Base-by-base conservation (phyloP, 2,329 filamentous ascomycete genomes). In the Ascochyta viciae-villosae region DNA sequence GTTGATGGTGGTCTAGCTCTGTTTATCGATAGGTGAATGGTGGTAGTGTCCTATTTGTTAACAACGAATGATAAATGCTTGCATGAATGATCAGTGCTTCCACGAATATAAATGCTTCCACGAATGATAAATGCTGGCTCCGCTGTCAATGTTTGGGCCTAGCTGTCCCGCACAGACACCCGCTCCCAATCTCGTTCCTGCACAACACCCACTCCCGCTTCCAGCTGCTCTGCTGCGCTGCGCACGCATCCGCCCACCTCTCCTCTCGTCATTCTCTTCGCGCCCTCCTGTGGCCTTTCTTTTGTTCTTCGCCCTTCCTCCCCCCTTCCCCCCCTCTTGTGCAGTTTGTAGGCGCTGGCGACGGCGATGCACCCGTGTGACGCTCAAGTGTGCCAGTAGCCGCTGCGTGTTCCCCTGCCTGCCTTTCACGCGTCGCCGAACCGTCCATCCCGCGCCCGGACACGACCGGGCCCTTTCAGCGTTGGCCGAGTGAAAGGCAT, bases 101-200 rank as follows among this genome's bases (percentile, higher is more conserved):
- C 19, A 19, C 19, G 19, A 19, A 19, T 19, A 19, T 19, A 19
- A 19, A 19, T 19, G 19, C 19, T 19, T 19, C 2, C 19, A 19
- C 19, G 19, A 19, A 19, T 19, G 19, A 19, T 19, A 19, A 19
- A 19, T 19, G 19, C 19, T 26, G 24, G 24, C 24, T 26, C 46
- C 53, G 35, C 54, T 61, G 57, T 64, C 61, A 59, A 57, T 67
- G 65, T 61, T 62, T 58, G 56, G 55, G 34, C 41, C 27, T 52
- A 49, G 54, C 27, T 6, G 33, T 16, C 35, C 27, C 42, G 58
- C 56, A 59, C 50, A 31, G 54, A 58, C 54, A 50, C 45, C 58
- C 24, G 4, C 29, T 31, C 39, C 48, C 34, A 52, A 61, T 61
- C 63, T 66, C 51, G 50, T 49, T 48, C 31, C 48, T 52, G 48